These are phyloP conservation scores for Lasiosphaeriaceae sp. DNA, from an alignment of 495 filamentous ascomycete species.

Conservation along the genomic window DNA sequence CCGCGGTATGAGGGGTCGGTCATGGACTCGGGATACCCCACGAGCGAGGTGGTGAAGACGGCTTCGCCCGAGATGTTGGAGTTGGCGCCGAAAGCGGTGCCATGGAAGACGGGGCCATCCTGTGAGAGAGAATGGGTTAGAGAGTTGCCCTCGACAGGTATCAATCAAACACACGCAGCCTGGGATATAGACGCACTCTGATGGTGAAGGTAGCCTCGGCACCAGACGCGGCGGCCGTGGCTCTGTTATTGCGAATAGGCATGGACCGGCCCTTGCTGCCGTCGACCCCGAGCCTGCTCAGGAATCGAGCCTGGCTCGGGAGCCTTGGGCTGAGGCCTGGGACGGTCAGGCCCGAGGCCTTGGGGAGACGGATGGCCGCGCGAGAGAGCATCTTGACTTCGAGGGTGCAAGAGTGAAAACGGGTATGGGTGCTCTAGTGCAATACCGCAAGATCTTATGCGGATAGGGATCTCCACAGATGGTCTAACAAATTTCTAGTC, in stretches of 20 bases:
- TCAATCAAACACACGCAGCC: not conserved
- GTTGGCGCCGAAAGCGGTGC: constrained; percentile 88
- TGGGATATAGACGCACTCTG: constrained; percentile 51
- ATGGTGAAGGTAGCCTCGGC: constrained; percentile 88
- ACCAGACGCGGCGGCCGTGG: constrained; percentile 61
- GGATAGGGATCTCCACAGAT: constrained; percentile 89
- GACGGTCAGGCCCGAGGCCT: constrained; percentile 38
- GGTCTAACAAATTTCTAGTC: constrained; percentile 56
- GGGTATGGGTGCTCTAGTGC: constrained; percentile 14
- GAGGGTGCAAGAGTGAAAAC: constrained; percentile 18
- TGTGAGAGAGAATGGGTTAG: constrained; percentile 16
- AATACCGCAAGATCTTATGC: constrained; percentile 29
- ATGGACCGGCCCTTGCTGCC: constrained; percentile 62
- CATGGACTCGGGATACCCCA: constrained; percentile 96
- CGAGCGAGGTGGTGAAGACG: constrained; percentile 89
- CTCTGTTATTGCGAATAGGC: constrained; percentile 35
- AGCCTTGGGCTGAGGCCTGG: constrained; percentile 24
- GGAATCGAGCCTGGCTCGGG: constrained; percentile 47
- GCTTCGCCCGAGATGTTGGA: constrained; percentile 91
- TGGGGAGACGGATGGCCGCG: constrained; percentile 54
- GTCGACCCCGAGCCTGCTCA: constrained; percentile 49
- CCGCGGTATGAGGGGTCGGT: constrained; percentile 98
- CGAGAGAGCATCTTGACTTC: constrained; percentile 63
- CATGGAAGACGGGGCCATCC: constrained; percentile 90
- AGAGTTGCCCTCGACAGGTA: not conserved